Base-by-base conservation (phyloP, 2,329 filamentous ascomycete species). In the Knufia fluminis region DNA sequence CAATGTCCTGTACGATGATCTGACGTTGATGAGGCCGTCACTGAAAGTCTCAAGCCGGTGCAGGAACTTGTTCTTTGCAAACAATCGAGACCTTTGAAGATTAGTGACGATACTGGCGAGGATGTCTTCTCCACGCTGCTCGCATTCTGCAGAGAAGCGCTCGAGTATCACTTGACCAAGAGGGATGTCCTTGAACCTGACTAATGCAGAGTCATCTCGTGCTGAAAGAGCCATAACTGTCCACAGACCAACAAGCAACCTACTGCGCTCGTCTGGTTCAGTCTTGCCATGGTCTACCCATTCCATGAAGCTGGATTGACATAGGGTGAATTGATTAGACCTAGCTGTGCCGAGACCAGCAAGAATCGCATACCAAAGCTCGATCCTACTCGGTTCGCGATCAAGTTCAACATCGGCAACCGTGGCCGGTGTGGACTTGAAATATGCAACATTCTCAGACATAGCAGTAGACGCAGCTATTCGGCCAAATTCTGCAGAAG, bases 281-380 rank as follows among this genome's bases (percentile, higher is more conserved):
- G 31, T 3, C 6, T 22, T 26, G 20, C 14, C 17, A 2, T 22
- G 12, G 22, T 17, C 3, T 6, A 46, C 10, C 19, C 31, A 24
- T 14, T 22, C 19, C 7, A 22, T 19, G 19, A 35, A 38, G 16
- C 10, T 10, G 8, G 19, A 12, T 3, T 36, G 9, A 19, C 32
- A 14, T 4, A 35, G 10, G 9, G 6, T 24, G 16, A 35, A 22
- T 3, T 35, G 3, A 3, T 10, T 10, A 10, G 6, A 16, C n/a
- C 4, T 35, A 7, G 32, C 16, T 3, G 45, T 22, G 4, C 35
- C 35, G 4, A 48, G 20, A 3, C 20, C 17, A 19, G 33, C 22
- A 28, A 48, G 45, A 20, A 48, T 6, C 19, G 33, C 45, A 48
- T 48, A 48, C 45, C 45, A 48, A 2, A 8, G 23, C 17, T 48